Percentiles rank a stretch among this genome's conserved stretches.
Evolutionary conservation across 1,284 basidiomycete species (phyloP).

Genomic region (Cryptococcus sp.): DNA sequence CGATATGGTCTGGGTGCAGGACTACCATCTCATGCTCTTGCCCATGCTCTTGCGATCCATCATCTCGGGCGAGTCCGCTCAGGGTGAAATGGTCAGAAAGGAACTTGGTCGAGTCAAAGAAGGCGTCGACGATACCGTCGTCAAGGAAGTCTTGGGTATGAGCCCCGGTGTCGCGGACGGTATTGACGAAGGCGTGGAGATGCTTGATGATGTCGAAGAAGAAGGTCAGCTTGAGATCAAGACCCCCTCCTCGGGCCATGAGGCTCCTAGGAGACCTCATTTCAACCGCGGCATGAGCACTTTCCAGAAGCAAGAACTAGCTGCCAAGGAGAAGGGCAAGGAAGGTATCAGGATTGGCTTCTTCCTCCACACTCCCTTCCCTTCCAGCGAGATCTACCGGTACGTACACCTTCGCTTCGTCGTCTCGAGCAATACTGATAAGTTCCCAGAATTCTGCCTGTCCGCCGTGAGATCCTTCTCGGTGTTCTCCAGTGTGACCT

Average conservation of each 20-base stretch:
- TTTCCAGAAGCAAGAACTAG: slow-evolving; percentile 48
- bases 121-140: slow-evolving; percentile 63
- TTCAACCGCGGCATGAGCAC: slow-evolving; percentile 36
- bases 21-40: slow-evolving; percentile 96
- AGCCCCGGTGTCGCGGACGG: slow-evolving; percentile 29
- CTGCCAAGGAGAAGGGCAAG: slow-evolving; percentile 50
- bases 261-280: slow-evolving; percentile 18
- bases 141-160: slow-evolving; percentile 56
- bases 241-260: slow-evolving; percentile 5
- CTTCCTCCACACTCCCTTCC: slow-evolving; percentile 98
- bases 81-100: slow-evolving; percentile 64
- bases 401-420: slow-evolving; percentile 49
- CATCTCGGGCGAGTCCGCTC: slow-evolving; percentile 68
- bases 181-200: slow-evolving; percentile 43
- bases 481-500: slow-evolving; percentile 95
- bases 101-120: slow-evolving; percentile 76
- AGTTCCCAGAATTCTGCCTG: slow-evolving; percentile 78
- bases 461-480: slow-evolving; percentile 92
- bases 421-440: slow-evolving; percentile 5
- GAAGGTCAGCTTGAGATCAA: slow-evolving; percentile 37
- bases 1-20: slow-evolving; percentile 98
- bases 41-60: slow-evolving; percentile 90
- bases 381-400: slow-evolving; percentile 97
- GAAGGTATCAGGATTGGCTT: slow-evolving; percentile 84
- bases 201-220: slow-evolving; percentile 43